Conservation (phyloP, 2,329 filamentous ascomycete genomes). For the Zymoseptoria tritici region DNA sequence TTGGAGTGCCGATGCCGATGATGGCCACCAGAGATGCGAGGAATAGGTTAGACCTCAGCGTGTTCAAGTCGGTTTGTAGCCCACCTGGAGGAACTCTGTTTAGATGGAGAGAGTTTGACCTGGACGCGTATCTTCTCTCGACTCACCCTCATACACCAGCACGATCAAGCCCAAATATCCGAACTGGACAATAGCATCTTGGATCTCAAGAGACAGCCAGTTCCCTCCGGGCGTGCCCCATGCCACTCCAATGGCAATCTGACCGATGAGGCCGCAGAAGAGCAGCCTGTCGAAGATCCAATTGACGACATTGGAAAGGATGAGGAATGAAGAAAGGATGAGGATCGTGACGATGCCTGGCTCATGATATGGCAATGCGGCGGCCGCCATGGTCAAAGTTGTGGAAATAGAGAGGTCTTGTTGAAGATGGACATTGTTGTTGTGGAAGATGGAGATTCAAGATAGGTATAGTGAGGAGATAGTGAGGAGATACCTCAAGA, state of each 20-base stretch:
- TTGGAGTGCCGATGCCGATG: slow-evolving; percentile 58
- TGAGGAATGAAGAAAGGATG: slow-evolving; percentile 53
- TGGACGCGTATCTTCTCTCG: slow-evolving; percentile 9
- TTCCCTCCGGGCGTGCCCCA: slow-evolving; percentile 61
- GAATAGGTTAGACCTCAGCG: slow-evolving; percentile 52
- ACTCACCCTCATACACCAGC: slow-evolving; percentile 60
- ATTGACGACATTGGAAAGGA: slow-evolving; percentile 18
- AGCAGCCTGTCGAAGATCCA: slow-evolving; percentile 16
- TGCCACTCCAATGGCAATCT: slow-evolving; percentile 62
- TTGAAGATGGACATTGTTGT: background rate
- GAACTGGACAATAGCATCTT: slow-evolving; percentile 54
- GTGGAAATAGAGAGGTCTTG: background rate
- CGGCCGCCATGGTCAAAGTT: background rate
- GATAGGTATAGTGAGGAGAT: too few species aligned
- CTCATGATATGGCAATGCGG: slow-evolving; percentile 20
- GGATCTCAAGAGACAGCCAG: slow-evolving; percentile 47
- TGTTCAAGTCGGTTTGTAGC: slow-evolving; percentile 47
- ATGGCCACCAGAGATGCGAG: slow-evolving; percentile 57
- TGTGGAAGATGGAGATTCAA: too few species aligned
- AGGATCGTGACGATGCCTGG: slow-evolving; percentile 50
- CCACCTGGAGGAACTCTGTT: slow-evolving; percentile 40
- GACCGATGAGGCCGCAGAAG: slow-evolving; percentile 57
- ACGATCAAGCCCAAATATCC: slow-evolving; percentile 68
- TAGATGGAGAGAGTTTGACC: background rate
- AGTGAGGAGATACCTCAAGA: too few species aligned